phyloP scores from a whole-genome alignment of 441 rosid species.

The Biscutella auriculata region DNA sequence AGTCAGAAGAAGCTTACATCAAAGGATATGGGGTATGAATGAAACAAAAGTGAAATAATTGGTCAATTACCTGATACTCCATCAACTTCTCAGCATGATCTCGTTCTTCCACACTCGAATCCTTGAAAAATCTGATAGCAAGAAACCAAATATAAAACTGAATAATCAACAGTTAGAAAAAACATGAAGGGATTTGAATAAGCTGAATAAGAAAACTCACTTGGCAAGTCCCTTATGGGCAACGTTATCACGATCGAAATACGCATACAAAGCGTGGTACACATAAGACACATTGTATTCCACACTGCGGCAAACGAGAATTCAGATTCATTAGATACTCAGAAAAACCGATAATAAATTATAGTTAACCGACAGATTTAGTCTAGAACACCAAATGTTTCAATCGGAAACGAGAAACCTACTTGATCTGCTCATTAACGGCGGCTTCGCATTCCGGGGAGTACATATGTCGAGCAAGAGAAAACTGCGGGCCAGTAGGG shows the following conservation, averaged over 20 bases:
- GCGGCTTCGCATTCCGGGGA: conserved; percentile 35
- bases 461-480: conserved; percentile 38
- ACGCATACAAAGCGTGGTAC: conserved; percentile 46
- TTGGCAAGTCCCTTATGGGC: conserved; percentile 40
- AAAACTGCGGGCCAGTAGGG: conserved; percentile 24
- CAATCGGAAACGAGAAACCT: neutral
- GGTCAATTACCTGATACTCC: conserved; percentile 33
- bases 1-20: neutral
- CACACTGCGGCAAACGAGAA: conserved; percentile 19
- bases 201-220: too few species aligned
- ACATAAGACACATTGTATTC: conserved; percentile 44
- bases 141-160: neutral
- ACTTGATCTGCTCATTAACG: conserved; percentile 48
- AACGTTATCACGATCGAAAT: conserved; percentile 41
- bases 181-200: neutral
- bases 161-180: neutral
- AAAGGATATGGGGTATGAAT: neutral
- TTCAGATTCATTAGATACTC: neutral
- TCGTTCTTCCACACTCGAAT: conserved; percentile 43
- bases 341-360: neutral
- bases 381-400: neutral
- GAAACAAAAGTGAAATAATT: neutral
- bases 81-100: conserved; percentile 44
- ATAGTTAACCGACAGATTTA: neutral
- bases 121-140: conserved; percentile 38